Conservation (phyloP, 805 yeast genomes). For the Saturnispora gosingensis region DNA sequence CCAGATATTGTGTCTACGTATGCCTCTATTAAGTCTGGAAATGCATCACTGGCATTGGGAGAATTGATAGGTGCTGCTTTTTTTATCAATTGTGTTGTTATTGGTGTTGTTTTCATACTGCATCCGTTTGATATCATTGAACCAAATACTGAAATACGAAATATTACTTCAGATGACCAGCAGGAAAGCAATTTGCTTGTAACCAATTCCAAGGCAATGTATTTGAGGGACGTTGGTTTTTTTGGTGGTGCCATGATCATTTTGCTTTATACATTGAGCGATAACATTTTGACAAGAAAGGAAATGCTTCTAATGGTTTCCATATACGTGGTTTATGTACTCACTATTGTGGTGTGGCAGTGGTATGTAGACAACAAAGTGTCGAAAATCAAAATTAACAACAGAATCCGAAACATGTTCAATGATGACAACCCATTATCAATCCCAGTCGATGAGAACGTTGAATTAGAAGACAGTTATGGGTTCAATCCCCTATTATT, state of each 20-base stretch:
- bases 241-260: constrained; percentile 45
- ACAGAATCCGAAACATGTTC: constrained; percentile 22
- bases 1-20: constrained; percentile 86
- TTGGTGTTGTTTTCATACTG: constrained; percentile 67
- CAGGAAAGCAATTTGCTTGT: constrained; percentile 8
- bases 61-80: constrained; percentile 88
- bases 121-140: constrained; percentile 48
- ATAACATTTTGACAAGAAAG: constrained; percentile 41
- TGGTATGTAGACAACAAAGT: constrained; percentile 20
- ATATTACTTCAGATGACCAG: constrained; percentile 6
- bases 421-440: constrained; percentile 18
- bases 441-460: constrained; percentile 15
- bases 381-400: constrained; percentile 15
- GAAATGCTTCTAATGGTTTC: constrained; percentile 49
- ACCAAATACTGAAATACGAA: neutral
- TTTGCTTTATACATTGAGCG: constrained; percentile 38
- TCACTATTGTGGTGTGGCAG: constrained; percentile 38
- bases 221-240: constrained; percentile 55
- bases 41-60: constrained; percentile 73
- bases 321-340: constrained; percentile 54
- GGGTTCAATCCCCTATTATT: constrained; percentile 23
- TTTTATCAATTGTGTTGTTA: constrained; percentile 68
- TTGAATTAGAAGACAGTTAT: constrained; percentile 24
- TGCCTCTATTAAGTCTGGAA: constrained; percentile 62
- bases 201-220: constrained; percentile 33